Conservation (phyloP, 2,329 filamentous ascomycete species). For the Rhytidhysteron rufulum region DNA sequence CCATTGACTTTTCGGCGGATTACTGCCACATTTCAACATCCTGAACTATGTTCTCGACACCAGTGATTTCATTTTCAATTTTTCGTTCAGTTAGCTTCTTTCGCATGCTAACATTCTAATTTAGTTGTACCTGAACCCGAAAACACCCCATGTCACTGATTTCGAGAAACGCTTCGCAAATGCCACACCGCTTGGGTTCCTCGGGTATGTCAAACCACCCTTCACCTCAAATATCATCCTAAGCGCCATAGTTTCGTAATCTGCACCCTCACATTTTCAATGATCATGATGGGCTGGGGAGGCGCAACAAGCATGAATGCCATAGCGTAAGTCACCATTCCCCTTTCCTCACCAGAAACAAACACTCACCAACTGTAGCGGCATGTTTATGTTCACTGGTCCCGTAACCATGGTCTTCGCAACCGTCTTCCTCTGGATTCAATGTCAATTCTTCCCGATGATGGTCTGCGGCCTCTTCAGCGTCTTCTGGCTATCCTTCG, state of each 20-base stretch:
- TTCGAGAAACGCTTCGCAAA: slow-evolving; percentile 19
- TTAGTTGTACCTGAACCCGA: slow-evolving; percentile 21
- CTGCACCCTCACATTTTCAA: slow-evolving; percentile 37
- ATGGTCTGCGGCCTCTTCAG: slow-evolving; percentile 51
- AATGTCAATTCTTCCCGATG: slow-evolving; percentile 38
- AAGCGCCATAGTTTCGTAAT: slow-evolving; percentile 30
- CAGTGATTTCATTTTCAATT: neutral
- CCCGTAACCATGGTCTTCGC: slow-evolving; percentile 46
- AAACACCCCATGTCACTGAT: slow-evolving; percentile 18
- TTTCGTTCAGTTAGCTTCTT: neutral
- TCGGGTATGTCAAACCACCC: slow-evolving; percentile 16
- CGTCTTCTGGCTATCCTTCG: slow-evolving; percentile 54
- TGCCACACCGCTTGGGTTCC: slow-evolving; percentile 24
- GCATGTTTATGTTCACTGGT: slow-evolving; percentile 44
- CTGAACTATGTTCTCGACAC: neutral
- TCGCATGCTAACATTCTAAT: too few relatives aligned
- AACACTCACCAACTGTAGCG: slow-evolving; percentile 11
- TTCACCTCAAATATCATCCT: neutral
- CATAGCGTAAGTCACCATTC: slow-evolving; percentile 22
- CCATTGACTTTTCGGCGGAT: neutral
- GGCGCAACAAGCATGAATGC: slow-evolving; percentile 33
- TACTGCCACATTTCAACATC: too few relatives aligned
- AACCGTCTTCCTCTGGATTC: slow-evolving; percentile 52
- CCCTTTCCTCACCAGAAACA: neutral
- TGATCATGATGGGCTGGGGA: slow-evolving; percentile 39